These are phyloP conservation scores for Triangularia setosa DNA, from an alignment of 2,329 filamentous ascomycete species.

Conservation along the genomic window DNA sequence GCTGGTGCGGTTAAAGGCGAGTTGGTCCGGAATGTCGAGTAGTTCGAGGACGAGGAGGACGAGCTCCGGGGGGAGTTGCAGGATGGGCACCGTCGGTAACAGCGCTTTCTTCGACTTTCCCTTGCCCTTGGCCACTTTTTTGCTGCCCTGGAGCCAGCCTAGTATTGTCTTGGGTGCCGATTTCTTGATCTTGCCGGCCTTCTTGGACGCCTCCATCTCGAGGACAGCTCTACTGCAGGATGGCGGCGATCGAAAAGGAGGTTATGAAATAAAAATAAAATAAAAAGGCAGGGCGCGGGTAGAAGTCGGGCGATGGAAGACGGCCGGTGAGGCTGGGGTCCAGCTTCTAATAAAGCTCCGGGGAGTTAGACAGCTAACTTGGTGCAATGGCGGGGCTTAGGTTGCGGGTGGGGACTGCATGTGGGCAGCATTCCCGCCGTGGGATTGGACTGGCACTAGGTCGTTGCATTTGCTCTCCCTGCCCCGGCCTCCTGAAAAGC, in stretches of 20 bases:
- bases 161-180: background rate
- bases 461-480: background rate
- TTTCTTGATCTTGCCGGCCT: slow-evolving; percentile 13
- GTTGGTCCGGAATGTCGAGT: slow-evolving; percentile 18
- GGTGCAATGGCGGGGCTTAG: background rate
- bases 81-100: slow-evolving; percentile 14
- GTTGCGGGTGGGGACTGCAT: background rate
- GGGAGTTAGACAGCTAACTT: background rate
- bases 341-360: background rate
- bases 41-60: slow-evolving; percentile 21
- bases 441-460: background rate
- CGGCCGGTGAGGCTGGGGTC: background rate
- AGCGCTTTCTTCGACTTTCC: slow-evolving; percentile 6
- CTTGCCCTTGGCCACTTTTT: slow-evolving; percentile 2
- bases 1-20: slow-evolving; percentile 19
- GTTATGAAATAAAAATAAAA: background rate
- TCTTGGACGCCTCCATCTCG: slow-evolving; percentile 5
- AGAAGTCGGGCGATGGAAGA: background rate
- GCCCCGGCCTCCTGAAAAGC: background rate
- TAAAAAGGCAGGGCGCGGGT: background rate
- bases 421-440: background rate
- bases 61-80: slow-evolving; percentile 22
- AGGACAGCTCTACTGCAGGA: background rate
- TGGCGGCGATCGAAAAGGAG: background rate
- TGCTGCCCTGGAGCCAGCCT: background rate